Base-by-base conservation (phyloP, 768 basidiomycete genomes). In the Fomitopsis pulvina region DNA sequence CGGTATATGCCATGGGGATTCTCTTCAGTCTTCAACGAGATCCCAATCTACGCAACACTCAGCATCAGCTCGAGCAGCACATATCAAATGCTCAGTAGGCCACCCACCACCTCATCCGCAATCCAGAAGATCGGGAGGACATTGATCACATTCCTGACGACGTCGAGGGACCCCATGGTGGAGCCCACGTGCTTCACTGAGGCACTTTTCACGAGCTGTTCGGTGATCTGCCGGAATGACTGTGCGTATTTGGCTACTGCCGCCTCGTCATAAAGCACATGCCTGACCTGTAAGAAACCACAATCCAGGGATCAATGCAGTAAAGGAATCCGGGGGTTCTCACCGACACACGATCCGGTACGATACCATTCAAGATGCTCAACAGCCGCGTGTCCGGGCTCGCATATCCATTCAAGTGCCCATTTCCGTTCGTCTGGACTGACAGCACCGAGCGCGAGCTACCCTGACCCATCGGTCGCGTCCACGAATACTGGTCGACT, bases 401-500 rank as follows among this genome's bases (percentile, higher is more conserved):
- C 21, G 46, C 26, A 24, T 41, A 24, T 9, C 39, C 39, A 27
- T 44, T 44, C 22, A 22, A 46, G 27, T 52, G 54, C 26, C 21
- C 25, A 37, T 41, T 41, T 18, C 39, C 39, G 22, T 41, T 41
- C n/a, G 39, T 18, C 16, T n/a, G 9, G 5, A 30, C 44, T 20
- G 28, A 5, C 27, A 45, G 30, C 37, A 34, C n/a, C 12, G 25
- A n/a, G 3, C 6, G 7, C 32, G 32, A 10, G 18, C 20, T 5
- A 4, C n/a, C 37, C 18, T 18, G 50, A 14, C 52, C 27, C 9
- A 45, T 9, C 1, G 87, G 86, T 20, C 79, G 69, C n/a, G 62
- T 65, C 78, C 85, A 86, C 11, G 62, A 66, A 57, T 90, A 90
- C 54, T 79, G 70, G 2, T 64, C 53, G 37, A 67, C 69, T 7